phyloP scores from a whole-genome alignment of 106 monocot species.

The Vanilla planifolia region DNA sequence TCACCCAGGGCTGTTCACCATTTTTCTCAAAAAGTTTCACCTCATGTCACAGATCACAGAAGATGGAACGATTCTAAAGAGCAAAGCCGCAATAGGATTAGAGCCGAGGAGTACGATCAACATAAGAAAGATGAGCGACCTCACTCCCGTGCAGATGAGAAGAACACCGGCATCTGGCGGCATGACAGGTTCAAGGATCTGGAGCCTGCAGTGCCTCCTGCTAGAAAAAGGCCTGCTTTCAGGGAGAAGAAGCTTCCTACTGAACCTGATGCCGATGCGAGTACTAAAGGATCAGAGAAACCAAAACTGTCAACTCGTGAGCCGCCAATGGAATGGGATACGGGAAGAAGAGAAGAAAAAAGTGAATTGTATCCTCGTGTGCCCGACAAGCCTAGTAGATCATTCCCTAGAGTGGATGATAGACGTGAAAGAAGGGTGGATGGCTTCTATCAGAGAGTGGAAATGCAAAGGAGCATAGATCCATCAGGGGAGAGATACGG shows the following conservation, averaged over 20 bases:
- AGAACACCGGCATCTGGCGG: slow-evolving; percentile 33
- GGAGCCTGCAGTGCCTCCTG: slow-evolving; percentile 28
- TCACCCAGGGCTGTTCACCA: neutral
- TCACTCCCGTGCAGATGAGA: slow-evolving; percentile 18
- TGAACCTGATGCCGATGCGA: slow-evolving; percentile 11
- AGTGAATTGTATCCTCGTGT: slow-evolving; percentile 13
- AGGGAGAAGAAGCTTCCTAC: slow-evolving; percentile 47
- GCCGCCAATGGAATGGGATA: slow-evolving; percentile 2
- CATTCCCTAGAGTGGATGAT: slow-evolving; percentile 19
- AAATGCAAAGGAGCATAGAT: slow-evolving; percentile 15
- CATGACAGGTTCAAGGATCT: slow-evolving; percentile 57
- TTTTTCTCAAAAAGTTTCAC: neutral
- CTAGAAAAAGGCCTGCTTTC: slow-evolving; percentile 57
- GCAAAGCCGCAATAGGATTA: slow-evolving; percentile 12
- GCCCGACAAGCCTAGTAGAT: slow-evolving; percentile 16
- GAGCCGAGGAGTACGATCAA: slow-evolving; percentile 15
- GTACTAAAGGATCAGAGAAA: slow-evolving; percentile 15
- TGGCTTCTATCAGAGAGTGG: slow-evolving; percentile 8
- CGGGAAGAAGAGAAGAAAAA: slow-evolving; percentile 28
- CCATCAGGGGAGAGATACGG: slow-evolving; percentile 35
- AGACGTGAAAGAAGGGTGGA: slow-evolving; percentile 25
- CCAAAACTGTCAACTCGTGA: slow-evolving; percentile 1
- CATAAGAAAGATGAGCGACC: slow-evolving; percentile 8
- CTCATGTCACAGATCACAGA: slow-evolving; percentile 30
- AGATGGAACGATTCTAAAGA: slow-evolving; percentile 40